A percentile compares a stretch with the other conserved stretches of the same genome.
These are phyloP conservation scores for Globisporangium solare DNA, from an alignment of 352 stramenopile species.

Conservation along the genomic window DNA sequence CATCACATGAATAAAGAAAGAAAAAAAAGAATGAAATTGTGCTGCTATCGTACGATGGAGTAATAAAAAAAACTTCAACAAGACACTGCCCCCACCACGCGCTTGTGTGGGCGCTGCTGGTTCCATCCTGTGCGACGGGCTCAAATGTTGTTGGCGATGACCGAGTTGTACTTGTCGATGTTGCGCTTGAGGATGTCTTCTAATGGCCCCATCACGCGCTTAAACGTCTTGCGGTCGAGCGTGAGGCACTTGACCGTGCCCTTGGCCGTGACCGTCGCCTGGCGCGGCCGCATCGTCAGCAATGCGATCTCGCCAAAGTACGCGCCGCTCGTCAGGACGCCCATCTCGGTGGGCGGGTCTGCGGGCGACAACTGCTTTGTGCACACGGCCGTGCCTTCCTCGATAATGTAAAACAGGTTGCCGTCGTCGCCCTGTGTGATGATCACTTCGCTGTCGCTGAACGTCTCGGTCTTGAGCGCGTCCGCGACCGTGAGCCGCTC, in stretches of 20 bases:
- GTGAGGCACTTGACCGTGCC: constrained; percentile 87
- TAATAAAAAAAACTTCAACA: neutral
- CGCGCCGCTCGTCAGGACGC: constrained; percentile 85
- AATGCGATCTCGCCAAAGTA: constrained; percentile 97
- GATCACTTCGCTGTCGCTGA: constrained; percentile 87
- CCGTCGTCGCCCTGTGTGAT: constrained; percentile 87
- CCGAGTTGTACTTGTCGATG: constrained; percentile 88
- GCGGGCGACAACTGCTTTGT: constrained; percentile 77
- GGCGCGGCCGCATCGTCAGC: constrained; percentile 90
- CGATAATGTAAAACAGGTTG: constrained; percentile 91
- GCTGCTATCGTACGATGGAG: constrained; percentile 11
- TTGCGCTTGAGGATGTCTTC: constrained; percentile 90
- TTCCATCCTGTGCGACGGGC: neutral
- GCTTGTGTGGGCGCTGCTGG: constrained; percentile 1
- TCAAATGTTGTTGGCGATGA: constrained; percentile 90
- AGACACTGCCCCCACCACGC: neutral
- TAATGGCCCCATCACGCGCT: constrained; percentile 86
- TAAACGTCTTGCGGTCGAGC: constrained; percentile 92
- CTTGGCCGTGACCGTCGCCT: constrained; percentile 84
- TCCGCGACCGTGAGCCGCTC: constrained; percentile 89
- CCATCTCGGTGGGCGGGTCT: constrained; percentile 78
- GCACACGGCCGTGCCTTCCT: constrained; percentile 74
- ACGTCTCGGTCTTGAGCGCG: constrained; percentile 75
- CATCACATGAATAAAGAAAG: constrained; percentile 7
- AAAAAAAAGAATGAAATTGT: constrained; percentile 6